Conservation (phyloP, 2,329 filamentous ascomycete genomes). For the Ilyonectria mors-panacis region DNA sequence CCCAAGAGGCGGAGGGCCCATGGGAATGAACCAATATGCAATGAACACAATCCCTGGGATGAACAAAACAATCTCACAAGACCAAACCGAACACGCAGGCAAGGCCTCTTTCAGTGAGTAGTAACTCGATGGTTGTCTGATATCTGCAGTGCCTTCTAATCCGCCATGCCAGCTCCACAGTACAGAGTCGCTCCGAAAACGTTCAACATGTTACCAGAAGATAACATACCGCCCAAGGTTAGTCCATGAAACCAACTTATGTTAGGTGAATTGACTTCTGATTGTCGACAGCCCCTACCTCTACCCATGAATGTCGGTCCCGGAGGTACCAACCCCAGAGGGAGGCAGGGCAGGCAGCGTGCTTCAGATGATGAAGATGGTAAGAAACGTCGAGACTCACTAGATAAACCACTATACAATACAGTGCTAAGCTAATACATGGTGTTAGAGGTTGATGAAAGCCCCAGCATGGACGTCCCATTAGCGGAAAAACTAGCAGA, state of each 20-base stretch:
- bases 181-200: background rate
- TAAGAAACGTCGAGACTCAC: background rate
- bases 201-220: no score
- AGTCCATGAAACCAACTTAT: background rate
- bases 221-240: background rate
- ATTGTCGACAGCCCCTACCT: background rate
- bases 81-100: background rate
- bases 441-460: background rate
- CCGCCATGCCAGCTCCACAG: no score
- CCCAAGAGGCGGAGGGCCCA: no score
- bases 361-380: background rate
- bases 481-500: background rate
- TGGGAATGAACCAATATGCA: background rate
- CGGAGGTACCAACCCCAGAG: no score
- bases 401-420: background rate
- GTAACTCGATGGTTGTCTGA: background rate
- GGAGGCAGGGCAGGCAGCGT: no score
- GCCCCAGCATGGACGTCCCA: background rate
- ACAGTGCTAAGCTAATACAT: background rate
- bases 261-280: background rate
- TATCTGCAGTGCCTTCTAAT: background rate
- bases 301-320: no score
- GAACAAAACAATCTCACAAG: constrained; percentile 31
- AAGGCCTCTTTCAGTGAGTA: constrained; percentile 18
- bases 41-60: background rate